These are phyloP conservation scores for Flueggea neowawraea DNA, from an alignment of 441 rosid species.

Conservation along the genomic window DNA sequence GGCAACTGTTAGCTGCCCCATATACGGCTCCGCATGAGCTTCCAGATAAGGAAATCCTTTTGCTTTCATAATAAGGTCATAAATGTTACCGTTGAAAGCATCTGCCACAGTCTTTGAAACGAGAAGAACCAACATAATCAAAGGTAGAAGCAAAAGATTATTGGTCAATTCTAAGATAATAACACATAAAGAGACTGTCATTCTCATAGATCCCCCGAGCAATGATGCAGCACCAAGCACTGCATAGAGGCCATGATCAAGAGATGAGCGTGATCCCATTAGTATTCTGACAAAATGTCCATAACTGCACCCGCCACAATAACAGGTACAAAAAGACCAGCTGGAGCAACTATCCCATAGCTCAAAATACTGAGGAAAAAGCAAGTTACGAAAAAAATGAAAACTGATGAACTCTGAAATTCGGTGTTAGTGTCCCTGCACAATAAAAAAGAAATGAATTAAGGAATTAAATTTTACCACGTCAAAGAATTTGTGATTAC, in stretches of 20 bases:
- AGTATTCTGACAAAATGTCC: constrained; percentile 80
- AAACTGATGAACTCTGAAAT: constrained; percentile 56
- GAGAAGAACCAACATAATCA: constrained; percentile 87
- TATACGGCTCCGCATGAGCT: constrained; percentile 74
- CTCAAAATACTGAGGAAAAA: constrained; percentile 68
- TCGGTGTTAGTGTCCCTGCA: constrained; percentile 69
- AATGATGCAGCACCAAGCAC: constrained; percentile 90
- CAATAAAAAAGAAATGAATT: constrained; percentile 10
- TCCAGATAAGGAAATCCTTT: constrained; percentile 84
- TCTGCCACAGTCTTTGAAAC: constrained; percentile 86
- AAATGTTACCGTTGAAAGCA: constrained; percentile 69
- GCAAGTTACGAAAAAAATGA: constrained; percentile 65
- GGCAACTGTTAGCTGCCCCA: constrained; percentile 79
- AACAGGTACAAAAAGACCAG: constrained; percentile 83
- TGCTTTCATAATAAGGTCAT: constrained; percentile 75
- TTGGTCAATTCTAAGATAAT: constrained; percentile 79
- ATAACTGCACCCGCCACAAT: constrained; percentile 83
- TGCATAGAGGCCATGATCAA: constrained; percentile 74
- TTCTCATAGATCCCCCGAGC: constrained; percentile 92
- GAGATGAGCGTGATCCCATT: constrained; percentile 44
- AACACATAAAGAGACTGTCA: constrained; percentile 82
- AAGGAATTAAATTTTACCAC: constrained; percentile 1
- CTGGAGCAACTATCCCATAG: constrained; percentile 81
- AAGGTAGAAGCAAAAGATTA: constrained; percentile 67
- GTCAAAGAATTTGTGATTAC: constrained; percentile 8